These are phyloP conservation scores for Lojkania enalia DNA, from an alignment of 2,329 filamentous ascomycete genomes.

Conservation along the genomic window DNA sequence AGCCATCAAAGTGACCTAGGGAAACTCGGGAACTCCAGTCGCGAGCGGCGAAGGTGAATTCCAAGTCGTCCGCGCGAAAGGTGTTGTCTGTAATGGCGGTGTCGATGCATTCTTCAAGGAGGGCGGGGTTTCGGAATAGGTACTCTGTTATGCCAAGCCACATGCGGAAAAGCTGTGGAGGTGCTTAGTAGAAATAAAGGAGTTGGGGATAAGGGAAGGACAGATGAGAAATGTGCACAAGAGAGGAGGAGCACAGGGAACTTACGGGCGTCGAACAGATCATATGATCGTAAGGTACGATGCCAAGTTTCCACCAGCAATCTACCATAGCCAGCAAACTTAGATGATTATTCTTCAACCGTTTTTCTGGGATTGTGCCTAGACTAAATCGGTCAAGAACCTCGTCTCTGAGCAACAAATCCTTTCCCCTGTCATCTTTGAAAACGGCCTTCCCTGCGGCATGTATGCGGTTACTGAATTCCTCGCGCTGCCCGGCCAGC, in stretches of 20 bases:
- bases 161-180: conserved; percentile 75
- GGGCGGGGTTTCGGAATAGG: conserved; percentile 78
- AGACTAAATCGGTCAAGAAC: conserved; percentile 89
- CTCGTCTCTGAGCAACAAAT: conserved; percentile 74
- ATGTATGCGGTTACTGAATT: conserved; percentile 75
- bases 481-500: conserved; percentile 78
- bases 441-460: conserved; percentile 77
- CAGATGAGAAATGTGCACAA: no score
- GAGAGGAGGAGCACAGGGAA: conserved; percentile 18
- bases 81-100: conserved; percentile 88
- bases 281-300: conserved; percentile 99
- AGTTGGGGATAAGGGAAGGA: neutral
- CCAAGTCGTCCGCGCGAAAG: conserved; percentile 92
- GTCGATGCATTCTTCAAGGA: conserved; percentile 82
- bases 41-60: conserved; percentile 95
- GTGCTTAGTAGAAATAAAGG: neutral
- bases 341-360: conserved; percentile 88
- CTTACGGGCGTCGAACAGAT: conserved; percentile 90
- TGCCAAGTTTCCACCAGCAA: conserved; percentile 92
- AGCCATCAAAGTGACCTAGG: conserved; percentile 89
- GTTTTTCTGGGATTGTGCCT: conserved; percentile 67
- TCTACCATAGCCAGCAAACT: conserved; percentile 95
- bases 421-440: conserved; percentile 56
- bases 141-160: conserved; percentile 98
- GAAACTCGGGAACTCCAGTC: conserved; percentile 95